A percentile compares a stretch with the other conserved stretches of the same genome.
phyloP scores from a whole-genome alignment of 1,284 basidiomycete genomes.

The Ceratobasidium sp. region DNA sequence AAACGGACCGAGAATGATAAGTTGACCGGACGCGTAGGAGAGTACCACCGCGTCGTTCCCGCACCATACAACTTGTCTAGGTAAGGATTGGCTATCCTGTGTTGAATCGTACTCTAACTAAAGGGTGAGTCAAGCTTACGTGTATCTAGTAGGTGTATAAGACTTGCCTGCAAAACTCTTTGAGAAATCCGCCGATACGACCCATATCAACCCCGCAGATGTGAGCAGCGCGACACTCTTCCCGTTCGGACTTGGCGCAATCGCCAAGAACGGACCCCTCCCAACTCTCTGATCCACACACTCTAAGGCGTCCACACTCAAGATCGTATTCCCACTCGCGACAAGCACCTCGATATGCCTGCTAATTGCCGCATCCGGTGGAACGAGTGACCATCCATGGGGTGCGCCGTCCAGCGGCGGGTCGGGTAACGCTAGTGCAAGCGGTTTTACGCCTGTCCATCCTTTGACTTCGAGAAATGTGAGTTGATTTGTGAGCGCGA shows the following conservation, averaged over 20 bases:
- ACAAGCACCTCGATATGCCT: conserved; percentile 89
- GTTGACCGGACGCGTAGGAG: conserved; percentile 80
- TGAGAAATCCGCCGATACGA: conserved; percentile 93
- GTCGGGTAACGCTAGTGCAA: conserved; percentile 80
- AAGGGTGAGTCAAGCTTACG: background rate
- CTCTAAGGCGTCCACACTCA: conserved; percentile 89
- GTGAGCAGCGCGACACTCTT: conserved; percentile 91
- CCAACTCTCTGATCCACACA: conserved; percentile 87
- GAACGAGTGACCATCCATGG: conserved; percentile 86
- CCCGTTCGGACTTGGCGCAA: conserved; percentile 93
- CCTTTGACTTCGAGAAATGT: conserved; percentile 87
- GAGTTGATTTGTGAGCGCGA: conserved; percentile 85
- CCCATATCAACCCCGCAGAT: conserved; percentile 82
- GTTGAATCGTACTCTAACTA: conserved; percentile 48
- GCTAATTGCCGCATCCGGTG: conserved; percentile 87
- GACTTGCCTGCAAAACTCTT: conserved; percentile 63
- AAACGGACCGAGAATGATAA: conserved; percentile 90
- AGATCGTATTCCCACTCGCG: conserved; percentile 82
- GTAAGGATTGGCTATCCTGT: conserved; percentile 55
- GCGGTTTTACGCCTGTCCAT: conserved; percentile 81
- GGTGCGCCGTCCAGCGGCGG: conserved; percentile 67
- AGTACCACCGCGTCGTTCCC: conserved; percentile 95
- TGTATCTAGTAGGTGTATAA: background rate
- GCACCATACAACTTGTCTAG: conserved; percentile 90
- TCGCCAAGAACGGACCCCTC: conserved; percentile 88